Percentiles rank a stretch among this genome's conserved stretches.
Conservation (phyloP, 805 yeast genomes). For the Kuraishia capsulata region DNA sequence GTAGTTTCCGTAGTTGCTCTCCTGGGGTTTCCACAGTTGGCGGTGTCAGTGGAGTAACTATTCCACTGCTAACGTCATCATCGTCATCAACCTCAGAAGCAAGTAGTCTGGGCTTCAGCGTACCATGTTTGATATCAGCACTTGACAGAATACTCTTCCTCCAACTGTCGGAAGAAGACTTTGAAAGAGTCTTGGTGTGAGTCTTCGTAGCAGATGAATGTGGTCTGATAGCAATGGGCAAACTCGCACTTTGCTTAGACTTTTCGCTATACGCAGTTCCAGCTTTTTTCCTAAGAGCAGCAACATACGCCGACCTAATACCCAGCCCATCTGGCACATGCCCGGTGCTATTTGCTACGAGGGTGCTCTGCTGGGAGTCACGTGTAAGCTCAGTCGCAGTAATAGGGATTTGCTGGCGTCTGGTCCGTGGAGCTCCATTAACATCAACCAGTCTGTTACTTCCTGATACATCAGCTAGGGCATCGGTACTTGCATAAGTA, state of each 20-base stretch:
- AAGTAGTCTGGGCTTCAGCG: constrained; percentile 52
- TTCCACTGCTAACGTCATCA: constrained; percentile 27
- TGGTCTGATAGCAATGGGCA: constrained; percentile 49
- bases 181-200: constrained; percentile 19
- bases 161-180: constrained; percentile 10
- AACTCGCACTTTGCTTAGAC: constrained; percentile 35
- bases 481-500: constrained; percentile 3
- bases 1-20: constrained; percentile 18
- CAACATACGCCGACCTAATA: constrained; percentile 40
- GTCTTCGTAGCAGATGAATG: no score
- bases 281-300: constrained; percentile 29
- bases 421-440: no score
- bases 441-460: constrained; percentile 1
- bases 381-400: no score
- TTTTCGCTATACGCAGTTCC: constrained; percentile 41
- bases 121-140: constrained; percentile 52
- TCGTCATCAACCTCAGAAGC: constrained; percentile 72
- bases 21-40: constrained; percentile 16
- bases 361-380: no score
- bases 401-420: neutral
- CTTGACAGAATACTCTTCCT: constrained; percentile 11
- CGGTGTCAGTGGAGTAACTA: constrained; percentile 20
- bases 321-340: constrained; percentile 30
- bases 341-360: neutral
- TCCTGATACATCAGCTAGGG: constrained; percentile 6